Conservation (phyloP, 805 yeast genomes). For the Zygoascus flipseniorum region DNA sequence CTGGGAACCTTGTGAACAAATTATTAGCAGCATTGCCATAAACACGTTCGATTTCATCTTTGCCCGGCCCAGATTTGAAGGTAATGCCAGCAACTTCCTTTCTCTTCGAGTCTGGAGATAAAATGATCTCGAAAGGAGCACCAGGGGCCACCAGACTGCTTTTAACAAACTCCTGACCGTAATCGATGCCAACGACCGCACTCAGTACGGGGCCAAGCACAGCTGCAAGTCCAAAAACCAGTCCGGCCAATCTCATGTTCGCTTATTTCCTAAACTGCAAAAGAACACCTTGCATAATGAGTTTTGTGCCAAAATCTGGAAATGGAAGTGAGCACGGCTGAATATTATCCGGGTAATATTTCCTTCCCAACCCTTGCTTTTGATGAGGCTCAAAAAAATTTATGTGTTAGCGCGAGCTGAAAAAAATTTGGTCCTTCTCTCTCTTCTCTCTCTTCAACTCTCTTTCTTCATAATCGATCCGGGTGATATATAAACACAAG, state of each 20-base stretch:
- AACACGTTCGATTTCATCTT: conserved; percentile 41
- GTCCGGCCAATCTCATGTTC: neutral
- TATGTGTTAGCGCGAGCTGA: neutral
- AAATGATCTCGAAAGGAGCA: conserved; percentile 74
- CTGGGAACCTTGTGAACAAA: conserved; percentile 66
- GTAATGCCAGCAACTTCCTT: conserved; percentile 80
- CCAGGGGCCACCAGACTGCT: conserved; percentile 88
- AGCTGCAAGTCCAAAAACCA: neutral
- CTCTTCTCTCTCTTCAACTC: neutral
- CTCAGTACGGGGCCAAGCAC: conserved; percentile 21
- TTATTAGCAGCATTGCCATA: conserved; percentile 73
- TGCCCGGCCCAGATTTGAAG: conserved; percentile 36
- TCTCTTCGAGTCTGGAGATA: conserved; percentile 86
- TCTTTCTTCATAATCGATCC: neutral
- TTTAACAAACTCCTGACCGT: conserved; percentile 80
- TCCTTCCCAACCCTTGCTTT: too few species aligned
- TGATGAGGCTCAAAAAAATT: neutral
- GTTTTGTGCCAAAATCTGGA: too few species aligned
- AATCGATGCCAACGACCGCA: conserved; percentile 82
- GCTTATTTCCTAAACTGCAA: too few species aligned
- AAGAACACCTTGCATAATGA: too few species aligned
- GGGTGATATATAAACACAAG: neutral
- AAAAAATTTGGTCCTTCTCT: neutral
- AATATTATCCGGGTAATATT: neutral
- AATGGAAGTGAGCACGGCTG: neutral